Evolutionary conservation across 192 early-diverging fungal genomes (phyloP), one percentile per base, ranked within the genome.

Genomic region (Spizellomyces sp.): DNA sequence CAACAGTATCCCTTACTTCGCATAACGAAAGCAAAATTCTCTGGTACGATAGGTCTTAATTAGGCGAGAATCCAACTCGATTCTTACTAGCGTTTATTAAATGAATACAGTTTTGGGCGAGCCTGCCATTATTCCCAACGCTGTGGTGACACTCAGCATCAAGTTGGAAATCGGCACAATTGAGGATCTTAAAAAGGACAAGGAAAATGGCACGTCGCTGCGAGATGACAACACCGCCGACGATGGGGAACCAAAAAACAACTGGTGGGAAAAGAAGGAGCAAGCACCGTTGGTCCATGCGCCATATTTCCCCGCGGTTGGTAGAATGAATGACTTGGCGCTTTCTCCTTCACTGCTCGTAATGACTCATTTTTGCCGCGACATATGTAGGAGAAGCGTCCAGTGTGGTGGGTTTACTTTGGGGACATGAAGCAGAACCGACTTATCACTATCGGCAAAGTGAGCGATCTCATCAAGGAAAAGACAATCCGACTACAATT

Each of bases 371-470:
- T 2, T 48, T 65, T 61, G 22, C 57, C 27, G 27, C 81, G 77
- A 9, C 65, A 80, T 69, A 83, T 80, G 76, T 71, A 85, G 42
- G 84, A 83, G 2, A 92, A 93, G 82, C 90, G 87, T 62, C 88
- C 94, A 48, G 87, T 66, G 36, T 99, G 94, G 94, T 97, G 92
- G 92, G 83, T 98, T 43, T 86, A 93, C 58, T 83, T 99, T 78
- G 94, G 92, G 22, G 91, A 94, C 73, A 87, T 86, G 74, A 90
- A 90, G 76, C 88, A 88, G 48, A 90, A 93, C 73, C 92, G 91
- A 60, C 87, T 95, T 60, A 92, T 98, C 50, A 69, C 71, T 9
- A 21, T 80, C 15, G 73, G 62, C 62, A 94, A 94, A 67, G 85
- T 97, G 43, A 87, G 83, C 41, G 92, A 94, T 69, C 81, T 95